phyloP scores from a whole-genome alignment of 805 yeast genomes.

The Cyberlindnera veronae region DNA sequence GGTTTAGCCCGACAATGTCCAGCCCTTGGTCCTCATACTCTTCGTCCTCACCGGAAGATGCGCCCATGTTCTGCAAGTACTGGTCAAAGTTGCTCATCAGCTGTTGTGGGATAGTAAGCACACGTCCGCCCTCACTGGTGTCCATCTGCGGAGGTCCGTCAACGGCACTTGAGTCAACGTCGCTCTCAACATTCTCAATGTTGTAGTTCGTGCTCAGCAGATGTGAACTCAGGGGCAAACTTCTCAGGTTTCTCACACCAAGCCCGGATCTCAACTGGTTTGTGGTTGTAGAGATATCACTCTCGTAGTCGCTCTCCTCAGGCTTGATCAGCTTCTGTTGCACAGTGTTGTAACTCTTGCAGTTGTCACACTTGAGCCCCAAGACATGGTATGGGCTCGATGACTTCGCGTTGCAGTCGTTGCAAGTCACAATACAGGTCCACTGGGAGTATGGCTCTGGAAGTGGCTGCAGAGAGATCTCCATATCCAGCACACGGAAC shows the following conservation, averaged over 20 bases:
- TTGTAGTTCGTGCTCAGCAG: conserved; percentile 26
- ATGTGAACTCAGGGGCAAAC: conserved; percentile 22
- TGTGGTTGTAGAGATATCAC: conserved; percentile 24
- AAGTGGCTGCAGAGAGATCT: conserved; percentile 68
- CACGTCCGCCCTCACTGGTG: too few relatives aligned
- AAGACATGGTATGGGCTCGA: conserved; percentile 74
- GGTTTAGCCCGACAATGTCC: conserved; percentile 25
- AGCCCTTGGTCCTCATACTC: conserved; percentile 18
- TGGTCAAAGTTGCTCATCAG: conserved; percentile 27
- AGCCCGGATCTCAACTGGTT: conserved; percentile 15
- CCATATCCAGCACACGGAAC: conserved; percentile 82
- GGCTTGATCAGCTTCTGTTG: conserved; percentile 70
- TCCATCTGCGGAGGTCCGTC: too few relatives aligned
- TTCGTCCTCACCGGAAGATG: conserved; percentile 20
- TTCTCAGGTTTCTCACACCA: conserved; percentile 17
- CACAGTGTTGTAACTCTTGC: conserved; percentile 83
- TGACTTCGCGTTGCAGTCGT: conserved; percentile 85
- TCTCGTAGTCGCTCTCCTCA: conserved; percentile 41
- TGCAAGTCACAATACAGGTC: conserved; percentile 73
- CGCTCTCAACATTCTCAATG: conserved; percentile 20
- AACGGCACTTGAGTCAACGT: too few relatives aligned
- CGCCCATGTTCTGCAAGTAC: conserved; percentile 24
- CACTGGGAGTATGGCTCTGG: conserved; percentile 79
- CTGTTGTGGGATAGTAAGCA: conserved; percentile 28
- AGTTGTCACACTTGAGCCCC: conserved; percentile 84